These are phyloP conservation scores for Termitomyces sp. DNA, from an alignment of 768 basidiomycete species.

Conservation along the genomic window DNA sequence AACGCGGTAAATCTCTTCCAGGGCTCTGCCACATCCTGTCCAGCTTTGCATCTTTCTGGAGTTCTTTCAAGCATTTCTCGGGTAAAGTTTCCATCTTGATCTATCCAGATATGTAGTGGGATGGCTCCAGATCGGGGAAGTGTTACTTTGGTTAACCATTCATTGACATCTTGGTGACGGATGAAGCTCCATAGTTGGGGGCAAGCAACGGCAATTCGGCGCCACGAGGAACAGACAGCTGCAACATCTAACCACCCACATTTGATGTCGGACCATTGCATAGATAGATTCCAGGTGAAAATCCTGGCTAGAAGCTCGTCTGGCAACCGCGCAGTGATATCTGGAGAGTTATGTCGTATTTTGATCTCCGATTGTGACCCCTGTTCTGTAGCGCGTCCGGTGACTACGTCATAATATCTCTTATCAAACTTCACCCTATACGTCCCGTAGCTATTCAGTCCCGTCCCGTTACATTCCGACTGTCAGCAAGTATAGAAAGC, in stretches of 20 bases:
- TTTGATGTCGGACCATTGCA: neutral
- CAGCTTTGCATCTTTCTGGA: neutral
- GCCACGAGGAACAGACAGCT: neutral
- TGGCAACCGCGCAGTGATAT: neutral
- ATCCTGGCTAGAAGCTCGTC: neutral
- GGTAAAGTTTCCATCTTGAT: neutral
- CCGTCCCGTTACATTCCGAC: no score
- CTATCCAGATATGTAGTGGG: neutral
- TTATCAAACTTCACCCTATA: no score
- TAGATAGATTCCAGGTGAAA: neutral
- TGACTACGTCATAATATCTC: no score
- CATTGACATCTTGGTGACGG: neutral
- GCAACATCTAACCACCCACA: neutral
- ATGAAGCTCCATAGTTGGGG: neutral
- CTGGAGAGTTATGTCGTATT: neutral
- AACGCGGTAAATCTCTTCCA: neutral
- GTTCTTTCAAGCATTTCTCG: neutral
- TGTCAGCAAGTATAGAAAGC: no score
- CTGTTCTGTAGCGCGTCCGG: no score
- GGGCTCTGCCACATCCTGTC: neutral
- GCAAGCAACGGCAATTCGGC: neutral
- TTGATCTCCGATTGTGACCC: no score
- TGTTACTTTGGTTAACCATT: neutral
- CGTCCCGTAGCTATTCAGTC: no score
- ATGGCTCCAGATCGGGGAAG: neutral